Evolutionary conservation across 306 rosid genomes (phyloP), one percentile per base, ranked within the genome.

Genomic region (Cucurbita pepo): DNA sequence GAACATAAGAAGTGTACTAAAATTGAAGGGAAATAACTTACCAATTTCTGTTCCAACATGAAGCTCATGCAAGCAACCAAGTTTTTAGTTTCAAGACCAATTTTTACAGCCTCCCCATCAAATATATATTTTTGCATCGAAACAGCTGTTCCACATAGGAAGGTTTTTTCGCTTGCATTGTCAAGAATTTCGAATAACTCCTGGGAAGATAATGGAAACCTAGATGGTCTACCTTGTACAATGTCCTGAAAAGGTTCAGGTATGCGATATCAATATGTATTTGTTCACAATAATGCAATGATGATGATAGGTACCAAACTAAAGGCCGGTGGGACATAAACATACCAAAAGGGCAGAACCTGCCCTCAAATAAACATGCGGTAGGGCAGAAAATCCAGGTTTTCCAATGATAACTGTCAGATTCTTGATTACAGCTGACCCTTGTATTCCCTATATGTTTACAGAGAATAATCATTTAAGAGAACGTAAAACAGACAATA

Each of bases 271-370:
- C 58, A 62, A 72, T 18, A 34, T 30, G 59, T 75, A 71, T 73
- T 3, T 53, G 64, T 53, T 22, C 57, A 50, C 67, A 62, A 44
- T 13, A 76, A 43, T 30, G 56, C 61, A 56, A 10, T 71, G 30
- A 45, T 36, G 37, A 54, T 44, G 45, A 38, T 44, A 57, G 63
- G 22, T 70, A 38, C 48, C 40, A 19, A 80, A 75, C 34, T 34
- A 72, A 64, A 79, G 74, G 56, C 40, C 57, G 77, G 76, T 55
- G 66, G 70, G 74, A 55, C 75, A 12, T 71, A 36, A 47, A 61
- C 86, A 79, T 77, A 92, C 98, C 96, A 87, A 77, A 78, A 92
- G 91, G 72, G 85, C 82, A 78, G 91, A 83, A 74, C 98, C 98
- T 77, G 96, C 92, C 88, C 79, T 90, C 83, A 90, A 71, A 87